phyloP scores from a whole-genome alignment of 257 asterid species.

The Solanum rostratum region DNA sequence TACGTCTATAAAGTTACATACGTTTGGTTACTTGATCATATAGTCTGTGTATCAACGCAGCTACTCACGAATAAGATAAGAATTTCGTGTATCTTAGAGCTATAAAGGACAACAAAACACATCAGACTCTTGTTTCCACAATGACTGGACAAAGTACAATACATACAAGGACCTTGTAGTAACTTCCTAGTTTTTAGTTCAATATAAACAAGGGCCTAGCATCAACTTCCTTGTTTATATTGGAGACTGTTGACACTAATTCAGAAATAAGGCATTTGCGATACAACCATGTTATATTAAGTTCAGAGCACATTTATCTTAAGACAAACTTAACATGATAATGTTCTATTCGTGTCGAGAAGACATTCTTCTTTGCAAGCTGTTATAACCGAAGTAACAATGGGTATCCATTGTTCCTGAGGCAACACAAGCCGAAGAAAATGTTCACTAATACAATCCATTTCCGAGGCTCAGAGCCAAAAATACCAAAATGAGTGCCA shows the following conservation, averaged over 20 bases:
- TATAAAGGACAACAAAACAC: not conserved
- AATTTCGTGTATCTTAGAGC: not conserved
- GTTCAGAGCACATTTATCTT: not conserved
- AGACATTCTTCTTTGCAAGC: not conserved
- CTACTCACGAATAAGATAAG: not conserved
- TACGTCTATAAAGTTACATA: not conserved
- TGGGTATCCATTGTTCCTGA: not conserved
- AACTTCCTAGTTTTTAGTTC: not conserved
- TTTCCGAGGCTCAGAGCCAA: not conserved
- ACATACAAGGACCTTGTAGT: not conserved
- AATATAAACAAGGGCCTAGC: not conserved
- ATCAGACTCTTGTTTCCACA: not conserved
- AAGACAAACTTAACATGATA: not conserved
- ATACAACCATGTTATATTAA: not conserved
- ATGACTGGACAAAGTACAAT: not conserved
- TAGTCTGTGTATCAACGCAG: not conserved
- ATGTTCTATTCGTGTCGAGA: not conserved
- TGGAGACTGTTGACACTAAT: too few relatives aligned
- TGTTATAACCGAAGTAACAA: not conserved
- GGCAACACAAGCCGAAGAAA: too few relatives aligned
- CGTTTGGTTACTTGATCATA: not conserved
- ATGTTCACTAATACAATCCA: not conserved
- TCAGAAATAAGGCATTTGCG: not conserved
- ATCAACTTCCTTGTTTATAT: too few relatives aligned
- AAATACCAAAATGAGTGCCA: not conserved